These are phyloP conservation scores for Huiozyma naganishii DNA, from an alignment of 805 yeast species.

Conservation along the genomic window DNA sequence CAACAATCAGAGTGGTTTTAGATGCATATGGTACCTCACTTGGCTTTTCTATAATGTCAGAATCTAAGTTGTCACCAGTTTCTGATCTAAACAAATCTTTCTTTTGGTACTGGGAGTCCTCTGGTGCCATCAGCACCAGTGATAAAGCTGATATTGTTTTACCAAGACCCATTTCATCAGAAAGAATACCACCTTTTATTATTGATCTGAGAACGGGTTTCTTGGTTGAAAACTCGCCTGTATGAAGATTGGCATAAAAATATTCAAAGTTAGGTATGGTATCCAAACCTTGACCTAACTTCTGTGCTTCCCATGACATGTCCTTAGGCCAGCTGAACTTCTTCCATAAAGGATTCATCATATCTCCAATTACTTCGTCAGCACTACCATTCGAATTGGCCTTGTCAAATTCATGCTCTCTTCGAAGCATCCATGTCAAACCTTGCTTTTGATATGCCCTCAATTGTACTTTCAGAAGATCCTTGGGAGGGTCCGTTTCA, in stretches of 20 bases:
- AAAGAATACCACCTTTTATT: slow-evolving; percentile 75
- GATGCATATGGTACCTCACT: slow-evolving; percentile 41
- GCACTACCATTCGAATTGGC: slow-evolving; percentile 15
- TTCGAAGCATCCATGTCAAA: slow-evolving; percentile 76
- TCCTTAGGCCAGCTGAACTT: slow-evolving; percentile 64
- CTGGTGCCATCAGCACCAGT: slow-evolving; percentile 54
- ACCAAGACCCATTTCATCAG: slow-evolving; percentile 97
- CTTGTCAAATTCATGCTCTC: slow-evolving; percentile 50
- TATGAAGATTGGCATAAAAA: slow-evolving; percentile 69
- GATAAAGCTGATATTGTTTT: slow-evolving; percentile 81
- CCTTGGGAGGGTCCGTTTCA: slow-evolving; percentile 42
- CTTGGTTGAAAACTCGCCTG: slow-evolving; percentile 64
- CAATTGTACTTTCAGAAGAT: slow-evolving; percentile 44
- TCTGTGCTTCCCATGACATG: slow-evolving; percentile 29
- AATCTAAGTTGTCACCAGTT: neutral
- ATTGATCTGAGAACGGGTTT: slow-evolving; percentile 54
- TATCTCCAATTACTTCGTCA: slow-evolving; percentile 36
- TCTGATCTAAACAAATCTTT: slow-evolving; percentile 5
- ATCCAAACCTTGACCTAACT: slow-evolving; percentile 2
- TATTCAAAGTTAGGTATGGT: slow-evolving; percentile 8
- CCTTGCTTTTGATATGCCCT: slow-evolving; percentile 80
- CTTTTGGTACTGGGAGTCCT: slow-evolving; percentile 29
- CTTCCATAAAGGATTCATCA: slow-evolving; percentile 80
- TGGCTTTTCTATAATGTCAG: neutral
- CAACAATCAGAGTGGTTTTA: slow-evolving; percentile 65